phyloP scores from a whole-genome alignment of 345 rosid species.

The Eutrema japonicum region DNA sequence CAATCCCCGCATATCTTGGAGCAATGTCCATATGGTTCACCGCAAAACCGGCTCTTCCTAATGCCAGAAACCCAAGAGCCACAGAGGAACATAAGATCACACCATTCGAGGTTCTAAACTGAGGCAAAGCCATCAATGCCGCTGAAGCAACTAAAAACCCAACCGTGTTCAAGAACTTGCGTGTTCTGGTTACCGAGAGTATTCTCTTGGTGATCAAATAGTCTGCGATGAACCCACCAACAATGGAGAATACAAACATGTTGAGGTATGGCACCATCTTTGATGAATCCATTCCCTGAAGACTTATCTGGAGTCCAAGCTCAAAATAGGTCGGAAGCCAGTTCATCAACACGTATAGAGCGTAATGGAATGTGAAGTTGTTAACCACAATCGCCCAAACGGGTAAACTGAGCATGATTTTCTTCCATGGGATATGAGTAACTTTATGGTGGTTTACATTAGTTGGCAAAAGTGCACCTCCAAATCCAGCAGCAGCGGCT shows the following conservation, averaged over 20 bases:
- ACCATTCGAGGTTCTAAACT: slow-evolving; percentile 75
- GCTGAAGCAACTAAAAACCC: slow-evolving; percentile 84
- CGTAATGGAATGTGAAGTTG: slow-evolving; percentile 96
- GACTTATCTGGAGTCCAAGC: slow-evolving; percentile 86
- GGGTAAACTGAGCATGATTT: slow-evolving; percentile 67
- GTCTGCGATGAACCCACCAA: slow-evolving; percentile 93
- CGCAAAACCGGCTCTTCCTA: slow-evolving; percentile 97
- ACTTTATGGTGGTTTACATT: slow-evolving; percentile 69
- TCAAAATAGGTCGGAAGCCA: slow-evolving; percentile 97
- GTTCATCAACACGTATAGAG: slow-evolving; percentile 91
- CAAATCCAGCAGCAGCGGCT: slow-evolving; percentile 88
- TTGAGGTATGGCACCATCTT: slow-evolving; percentile 98
- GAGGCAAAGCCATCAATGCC: slow-evolving; percentile 81
- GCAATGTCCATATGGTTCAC: slow-evolving; percentile 99
- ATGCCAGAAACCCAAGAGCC: slow-evolving; percentile 90
- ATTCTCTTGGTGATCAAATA: slow-evolving; percentile 78
- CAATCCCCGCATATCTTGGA: slow-evolving; percentile 92
- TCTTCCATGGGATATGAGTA: slow-evolving; percentile 85
- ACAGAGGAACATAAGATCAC: slow-evolving; percentile 86
- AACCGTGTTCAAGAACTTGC: slow-evolving; percentile 76
- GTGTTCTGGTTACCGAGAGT: slow-evolving; percentile 75
- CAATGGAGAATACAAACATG: slow-evolving; percentile 94
- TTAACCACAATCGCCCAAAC: slow-evolving; percentile 95
- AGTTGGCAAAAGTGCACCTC: slow-evolving; percentile 67
- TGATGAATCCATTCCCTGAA: slow-evolving; percentile 94